These are phyloP conservation scores for Polychaeton citri DNA, from an alignment of 2,329 filamentous ascomycete genomes.

Conservation along the genomic window DNA sequence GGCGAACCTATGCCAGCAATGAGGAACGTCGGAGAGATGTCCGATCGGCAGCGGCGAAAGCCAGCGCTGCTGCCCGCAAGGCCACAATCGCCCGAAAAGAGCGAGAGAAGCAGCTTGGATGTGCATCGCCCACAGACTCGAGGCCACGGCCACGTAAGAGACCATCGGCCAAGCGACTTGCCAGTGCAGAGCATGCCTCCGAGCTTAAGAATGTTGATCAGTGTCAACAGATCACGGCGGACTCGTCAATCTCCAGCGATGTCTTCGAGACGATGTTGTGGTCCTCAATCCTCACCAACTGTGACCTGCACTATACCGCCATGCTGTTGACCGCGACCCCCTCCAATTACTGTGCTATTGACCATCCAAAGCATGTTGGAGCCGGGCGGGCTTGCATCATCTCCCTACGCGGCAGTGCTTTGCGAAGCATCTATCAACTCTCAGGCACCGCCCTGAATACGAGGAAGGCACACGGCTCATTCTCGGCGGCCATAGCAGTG, in stretches of 20 bases:
- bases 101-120: background rate
- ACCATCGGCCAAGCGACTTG: background rate
- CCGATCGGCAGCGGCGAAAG: background rate
- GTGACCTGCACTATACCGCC: background rate
- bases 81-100: background rate
- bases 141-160: background rate
- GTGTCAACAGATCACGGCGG: background rate
- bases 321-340: background rate
- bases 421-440: background rate
- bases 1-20: background rate
- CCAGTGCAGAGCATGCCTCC: background rate
- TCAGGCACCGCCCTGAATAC: background rate
- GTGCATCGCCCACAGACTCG: background rate
- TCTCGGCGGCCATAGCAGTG: constrained; percentile 7
- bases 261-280: background rate
- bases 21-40: background rate
- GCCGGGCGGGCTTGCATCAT: background rate
- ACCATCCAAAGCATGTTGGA: background rate
- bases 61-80: background rate
- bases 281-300: background rate
- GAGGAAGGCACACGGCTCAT: background rate
- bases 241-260: background rate
- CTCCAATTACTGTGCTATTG: background rate
- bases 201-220: background rate
- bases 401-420: background rate